Base-by-base conservation (phyloP, 495 filamentous ascomycete genomes). In the Thozetella sp. region DNA sequence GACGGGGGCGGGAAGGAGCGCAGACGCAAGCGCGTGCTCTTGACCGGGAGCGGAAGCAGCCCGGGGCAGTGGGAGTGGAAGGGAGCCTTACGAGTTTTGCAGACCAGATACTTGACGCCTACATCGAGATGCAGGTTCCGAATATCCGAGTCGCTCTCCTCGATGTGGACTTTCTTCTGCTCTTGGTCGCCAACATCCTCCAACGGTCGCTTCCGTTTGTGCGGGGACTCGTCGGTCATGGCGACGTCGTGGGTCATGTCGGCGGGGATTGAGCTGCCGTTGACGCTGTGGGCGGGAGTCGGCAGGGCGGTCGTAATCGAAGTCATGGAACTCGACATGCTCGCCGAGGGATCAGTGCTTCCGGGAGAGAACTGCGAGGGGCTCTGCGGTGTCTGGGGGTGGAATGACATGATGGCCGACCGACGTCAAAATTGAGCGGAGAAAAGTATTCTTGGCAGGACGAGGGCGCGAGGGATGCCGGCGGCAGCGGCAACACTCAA, bases 1-100 rank as follows among this genome's bases (percentile, higher is more conserved):
- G 54, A 51, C n/a, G 54, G 57, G 48, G 23, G 27, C 17, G 26
- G 51, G 58, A 50, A 50, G 26, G 27, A 25, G 56, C 24, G 17
- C 19, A 51, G 11, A 25, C 20, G 9, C 25, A 27, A 26, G 53
- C 51, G 34, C 20, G 19, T 30, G 17, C 27, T 3, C 19, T 40
- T 22, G 6, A 48, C 43, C 20, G 43, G 43, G 9, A 48, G 43
- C 12, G 43, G 9, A 48, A 48, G 43, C n/a, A n/a, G n/a, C 20
- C 43, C 20, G 6, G 9, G 43, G 43, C 43, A 48, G 43, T n/a
- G 43, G 62, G 54, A 67, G 55, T 61, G 59, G 63, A 72, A 76
- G 80, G 79, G 78, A 80, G 77, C 67, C 82, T 84, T 85, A 85
- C 82, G 80, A 81, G 77, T 81, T 78, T 75, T 82, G 77, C 79